Evolutionary conservation across 2,329 filamentous ascomycete species (phyloP).

Genomic region (Lecanoromycetidae sp.): DNA sequence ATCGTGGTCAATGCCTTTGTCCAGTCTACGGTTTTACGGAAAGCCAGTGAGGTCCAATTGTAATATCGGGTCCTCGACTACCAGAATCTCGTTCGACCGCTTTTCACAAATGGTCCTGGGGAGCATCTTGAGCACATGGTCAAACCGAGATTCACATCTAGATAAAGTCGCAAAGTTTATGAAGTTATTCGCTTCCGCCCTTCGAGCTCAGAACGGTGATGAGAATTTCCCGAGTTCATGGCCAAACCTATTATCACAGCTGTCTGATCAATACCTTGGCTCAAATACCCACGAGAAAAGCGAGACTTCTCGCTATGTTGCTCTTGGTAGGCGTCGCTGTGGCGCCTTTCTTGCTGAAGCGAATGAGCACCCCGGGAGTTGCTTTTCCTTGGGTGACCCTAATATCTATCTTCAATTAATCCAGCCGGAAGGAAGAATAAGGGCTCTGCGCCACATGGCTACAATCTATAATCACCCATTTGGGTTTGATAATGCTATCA

Average conservation of each 20-base stretch:
- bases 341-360: too few relatives aligned
- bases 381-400: neutral
- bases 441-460: neutral
- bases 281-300: too few relatives aligned
- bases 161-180: neutral
- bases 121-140: neutral
- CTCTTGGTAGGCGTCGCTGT: too few relatives aligned
- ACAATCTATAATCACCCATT: neutral
- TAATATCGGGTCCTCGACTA: neutral
- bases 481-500: neutral
- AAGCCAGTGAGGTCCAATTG: neutral
- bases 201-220: too few relatives aligned
- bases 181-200: too few relatives aligned
- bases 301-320: too few relatives aligned
- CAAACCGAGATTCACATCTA: neutral
- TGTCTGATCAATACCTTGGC: too few relatives aligned
- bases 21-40: conserved; percentile 7
- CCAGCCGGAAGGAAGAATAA: neutral
- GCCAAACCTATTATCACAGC: too few relatives aligned
- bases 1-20: conserved; percentile 12
- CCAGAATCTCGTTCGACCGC: neutral
- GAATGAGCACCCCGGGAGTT: neutral
- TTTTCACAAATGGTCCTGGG: neutral
- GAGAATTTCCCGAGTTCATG: too few relatives aligned
- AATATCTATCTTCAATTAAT: neutral